Conservation (phyloP, 768 basidiomycete genomes). For the Porpolomopsis calyptriformis region DNA sequence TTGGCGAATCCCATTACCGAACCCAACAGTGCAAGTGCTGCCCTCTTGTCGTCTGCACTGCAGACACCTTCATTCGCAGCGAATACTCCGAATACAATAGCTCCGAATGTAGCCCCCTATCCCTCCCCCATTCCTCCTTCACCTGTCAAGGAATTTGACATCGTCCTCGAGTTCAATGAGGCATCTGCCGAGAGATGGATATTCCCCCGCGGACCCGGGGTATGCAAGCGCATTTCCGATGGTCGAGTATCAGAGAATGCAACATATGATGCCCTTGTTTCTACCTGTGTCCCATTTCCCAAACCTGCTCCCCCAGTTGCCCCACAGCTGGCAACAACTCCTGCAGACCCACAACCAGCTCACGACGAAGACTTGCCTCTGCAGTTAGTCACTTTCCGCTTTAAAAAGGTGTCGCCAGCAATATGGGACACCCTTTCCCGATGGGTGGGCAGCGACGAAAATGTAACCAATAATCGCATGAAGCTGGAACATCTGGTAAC, state of each 20-base stretch:
- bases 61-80: constrained; percentile 1
- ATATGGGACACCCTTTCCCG: constrained; percentile 50
- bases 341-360: constrained; percentile 7
- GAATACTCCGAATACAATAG: constrained; percentile 8
- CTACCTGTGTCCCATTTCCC: constrained; percentile 37
- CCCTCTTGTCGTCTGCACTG: background rate
- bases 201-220: constrained; percentile 49
- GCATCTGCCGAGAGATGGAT: constrained; percentile 52
- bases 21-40: background rate
- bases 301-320: constrained; percentile 10
- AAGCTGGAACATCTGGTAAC: constrained; percentile 39
- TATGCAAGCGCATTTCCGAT: constrained; percentile 34
- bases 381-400: constrained; percentile 35
- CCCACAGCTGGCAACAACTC: background rate
- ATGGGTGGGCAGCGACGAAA: constrained; percentile 52
- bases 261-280: constrained; percentile 29
- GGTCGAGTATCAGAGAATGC: constrained; percentile 10
- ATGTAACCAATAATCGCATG: constrained; percentile 37
- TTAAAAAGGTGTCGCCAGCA: constrained; percentile 36
- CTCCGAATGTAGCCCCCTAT: background rate
- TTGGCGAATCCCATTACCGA: constrained; percentile 25
- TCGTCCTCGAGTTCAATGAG: constrained; percentile 65
- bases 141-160: constrained; percentile 51
- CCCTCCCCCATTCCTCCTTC: constrained; percentile 8
- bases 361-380: constrained; percentile 12